These are phyloP conservation scores for Fraxinus quadrangulata DNA, from an alignment of 257 asterid species.

Conservation along the genomic window DNA sequence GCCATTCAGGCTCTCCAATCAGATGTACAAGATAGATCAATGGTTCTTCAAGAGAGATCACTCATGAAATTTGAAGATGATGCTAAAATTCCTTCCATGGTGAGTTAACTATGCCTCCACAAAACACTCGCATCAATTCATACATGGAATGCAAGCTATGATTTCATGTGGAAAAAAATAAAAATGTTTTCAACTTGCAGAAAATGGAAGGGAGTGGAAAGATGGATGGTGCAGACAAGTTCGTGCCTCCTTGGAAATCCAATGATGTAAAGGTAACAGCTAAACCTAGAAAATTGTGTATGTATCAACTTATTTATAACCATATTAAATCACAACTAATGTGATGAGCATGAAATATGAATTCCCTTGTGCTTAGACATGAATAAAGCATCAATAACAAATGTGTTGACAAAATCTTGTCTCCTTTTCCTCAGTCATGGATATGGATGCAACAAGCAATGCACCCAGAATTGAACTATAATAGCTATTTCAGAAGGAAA, in stretches of 20 bases:
- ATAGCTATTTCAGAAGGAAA: conserved; percentile 72
- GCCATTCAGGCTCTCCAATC: conserved; percentile 81
- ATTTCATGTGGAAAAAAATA: conserved; percentile 7
- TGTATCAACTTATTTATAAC: not conserved
- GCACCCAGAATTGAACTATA: conserved; percentile 93
- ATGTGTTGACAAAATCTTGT: conserved; percentile 3
- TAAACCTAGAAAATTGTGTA: not conserved
- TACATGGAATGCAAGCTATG: not conserved
- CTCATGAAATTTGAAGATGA: conserved; percentile 40
- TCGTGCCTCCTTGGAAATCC: conserved; percentile 77
- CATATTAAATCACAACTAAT: not conserved
- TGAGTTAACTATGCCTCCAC: conserved; percentile 31
- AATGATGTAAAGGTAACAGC: conserved; percentile 72
- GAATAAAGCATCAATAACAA: not conserved
- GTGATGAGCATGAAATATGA: not conserved
- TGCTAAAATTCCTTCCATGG: conserved; percentile 45
- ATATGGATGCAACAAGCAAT: conserved; percentile 99
- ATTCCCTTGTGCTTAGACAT: not conserved
- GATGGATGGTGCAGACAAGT: conserved; percentile 58
- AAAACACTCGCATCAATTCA: not conserved
- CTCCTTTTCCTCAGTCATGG: conserved; percentile 64
- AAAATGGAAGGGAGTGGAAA: conserved; percentile 47
- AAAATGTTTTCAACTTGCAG: conserved; percentile 41
- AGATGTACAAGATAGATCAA: conserved; percentile 50
- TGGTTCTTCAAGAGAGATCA: conserved; percentile 50